These are phyloP conservation scores for Ogataea thermomethanolica DNA, from an alignment of 805 yeast genomes.

Conservation along the genomic window DNA sequence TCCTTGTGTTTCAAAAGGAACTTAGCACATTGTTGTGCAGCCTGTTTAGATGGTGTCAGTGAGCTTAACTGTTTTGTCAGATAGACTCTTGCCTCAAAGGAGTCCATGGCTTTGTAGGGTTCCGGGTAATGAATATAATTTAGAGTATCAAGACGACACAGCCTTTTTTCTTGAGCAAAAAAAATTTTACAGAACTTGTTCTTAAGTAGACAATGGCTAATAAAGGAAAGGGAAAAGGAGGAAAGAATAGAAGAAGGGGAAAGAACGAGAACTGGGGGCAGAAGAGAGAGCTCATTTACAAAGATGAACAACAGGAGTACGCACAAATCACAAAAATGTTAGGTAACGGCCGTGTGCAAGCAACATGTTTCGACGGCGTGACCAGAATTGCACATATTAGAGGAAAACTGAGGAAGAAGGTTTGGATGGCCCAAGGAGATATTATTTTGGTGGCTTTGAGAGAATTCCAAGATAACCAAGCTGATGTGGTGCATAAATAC, in stretches of 20 bases:
- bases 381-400: slow-evolving; percentile 97
- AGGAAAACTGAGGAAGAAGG: slow-evolving; percentile 98
- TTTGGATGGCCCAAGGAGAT: slow-evolving; percentile 99
- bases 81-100: slow-evolving; percentile 80
- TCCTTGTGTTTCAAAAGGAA: slow-evolving; percentile 57
- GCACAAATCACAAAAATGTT: slow-evolving; percentile 98
- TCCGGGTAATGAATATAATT: slow-evolving; percentile 10
- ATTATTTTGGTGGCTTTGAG: slow-evolving; percentile 92
- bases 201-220: slow-evolving; percentile 49
- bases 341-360: slow-evolving; percentile 97
- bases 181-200: slow-evolving; percentile 6
- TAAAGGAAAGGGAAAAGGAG: slow-evolving; percentile 54
- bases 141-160: slow-evolving; percentile 1
- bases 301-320: slow-evolving; percentile 97
- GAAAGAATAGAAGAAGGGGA: slow-evolving; percentile 96
- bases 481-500: slow-evolving; percentile 96
- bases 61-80: slow-evolving; percentile 63
- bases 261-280: slow-evolving; percentile 89
- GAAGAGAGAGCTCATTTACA: slow-evolving; percentile 89
- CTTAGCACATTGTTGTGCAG: slow-evolving; percentile 48
- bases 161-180: slow-evolving; percentile 7
- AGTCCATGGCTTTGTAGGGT: slow-evolving; percentile 54
- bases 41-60: slow-evolving; percentile 59
- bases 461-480: slow-evolving; percentile 97
- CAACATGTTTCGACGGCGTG: slow-evolving; percentile 89